phyloP scores from a whole-genome alignment of 1,284 basidiomycete species.

The Ustilago hordei region DNA sequence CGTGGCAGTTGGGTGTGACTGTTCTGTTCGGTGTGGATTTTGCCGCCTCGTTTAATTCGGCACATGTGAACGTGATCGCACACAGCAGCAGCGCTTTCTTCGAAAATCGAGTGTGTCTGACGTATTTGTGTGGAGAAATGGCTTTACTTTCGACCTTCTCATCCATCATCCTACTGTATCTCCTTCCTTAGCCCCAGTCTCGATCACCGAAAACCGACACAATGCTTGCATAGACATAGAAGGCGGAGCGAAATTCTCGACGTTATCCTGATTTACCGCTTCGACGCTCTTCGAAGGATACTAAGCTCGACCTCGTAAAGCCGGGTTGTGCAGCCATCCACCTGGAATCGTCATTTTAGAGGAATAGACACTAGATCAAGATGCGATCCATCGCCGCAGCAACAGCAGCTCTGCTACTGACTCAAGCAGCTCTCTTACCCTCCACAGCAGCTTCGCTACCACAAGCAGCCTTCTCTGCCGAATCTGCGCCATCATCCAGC shows the following conservation, averaged over 20 bases:
- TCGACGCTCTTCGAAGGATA: too few relatives aligned
- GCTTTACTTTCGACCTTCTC: background rate
- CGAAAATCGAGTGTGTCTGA: background rate
- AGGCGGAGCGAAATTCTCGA: background rate
- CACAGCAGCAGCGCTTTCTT: background rate
- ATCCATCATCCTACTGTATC: background rate
- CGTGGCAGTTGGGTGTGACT: background rate
- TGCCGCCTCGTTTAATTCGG: constrained; percentile 5
- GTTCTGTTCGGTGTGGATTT: background rate
- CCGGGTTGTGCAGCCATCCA: background rate
- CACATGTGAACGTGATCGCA: constrained; percentile 3
- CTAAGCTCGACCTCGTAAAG: background rate
- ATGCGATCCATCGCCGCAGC: constrained; percentile 14
- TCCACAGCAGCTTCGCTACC: constrained; percentile 6
- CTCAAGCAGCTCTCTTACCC: constrained; percentile 6
- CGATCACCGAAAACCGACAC: background rate
- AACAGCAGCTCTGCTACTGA: constrained; percentile 17
- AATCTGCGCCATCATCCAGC: background rate
- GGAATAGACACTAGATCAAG: background rate
- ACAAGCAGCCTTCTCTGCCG: constrained; percentile 25
- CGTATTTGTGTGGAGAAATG: background rate
- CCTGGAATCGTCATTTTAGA: background rate
- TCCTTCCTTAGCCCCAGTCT: background rate
- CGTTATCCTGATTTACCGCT: too few relatives aligned
- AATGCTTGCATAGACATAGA: background rate